These are phyloP conservation scores for Lepidium didymum DNA, from an alignment of 345 rosid species.

Conservation along the genomic window DNA sequence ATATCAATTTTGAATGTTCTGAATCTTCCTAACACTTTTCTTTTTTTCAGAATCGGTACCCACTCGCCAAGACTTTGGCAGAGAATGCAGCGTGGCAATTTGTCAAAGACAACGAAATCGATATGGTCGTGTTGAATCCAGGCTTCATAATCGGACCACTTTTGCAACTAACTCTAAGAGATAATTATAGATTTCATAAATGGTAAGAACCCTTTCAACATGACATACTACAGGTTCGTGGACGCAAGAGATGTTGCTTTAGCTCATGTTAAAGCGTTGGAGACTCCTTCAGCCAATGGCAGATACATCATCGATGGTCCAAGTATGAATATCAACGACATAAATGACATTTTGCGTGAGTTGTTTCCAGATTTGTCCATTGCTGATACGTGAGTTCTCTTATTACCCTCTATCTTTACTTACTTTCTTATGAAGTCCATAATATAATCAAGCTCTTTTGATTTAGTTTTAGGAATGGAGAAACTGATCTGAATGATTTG, in stretches of 20 bases:
- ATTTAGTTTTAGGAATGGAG: constrained; percentile 1
- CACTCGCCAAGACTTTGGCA: constrained; percentile 36
- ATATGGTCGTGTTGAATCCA: constrained; percentile 37
- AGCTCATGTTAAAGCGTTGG: constrained; percentile 30
- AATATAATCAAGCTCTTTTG: too few relatives aligned
- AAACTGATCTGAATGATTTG: neutral
- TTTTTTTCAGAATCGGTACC: constrained; percentile 32
- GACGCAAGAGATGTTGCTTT: constrained; percentile 31
- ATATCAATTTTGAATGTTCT: neutral
- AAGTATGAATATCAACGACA: neutral
- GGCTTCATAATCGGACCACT: constrained; percentile 39
- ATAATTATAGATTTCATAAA: constrained; percentile 17
- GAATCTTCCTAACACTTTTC: neutral
- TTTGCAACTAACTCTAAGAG: constrained; percentile 37
- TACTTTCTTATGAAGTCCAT: neutral
- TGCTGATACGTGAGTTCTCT: constrained; percentile 13
- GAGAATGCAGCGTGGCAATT: constrained; percentile 46
- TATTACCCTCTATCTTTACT: neutral
- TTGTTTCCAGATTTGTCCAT: constrained; percentile 7
- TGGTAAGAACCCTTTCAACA: constrained; percentile 23
- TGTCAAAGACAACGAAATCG: constrained; percentile 34
- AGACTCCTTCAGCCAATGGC: constrained; percentile 27
- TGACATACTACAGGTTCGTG: constrained; percentile 1
- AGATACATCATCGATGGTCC: constrained; percentile 19
- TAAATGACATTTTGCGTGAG: neutral